Percentiles rank a stretch among this genome's conserved stretches.
phyloP scores from a whole-genome alignment of 2,329 filamentous ascomycete species.

The Botryotinia narcissicola region DNA sequence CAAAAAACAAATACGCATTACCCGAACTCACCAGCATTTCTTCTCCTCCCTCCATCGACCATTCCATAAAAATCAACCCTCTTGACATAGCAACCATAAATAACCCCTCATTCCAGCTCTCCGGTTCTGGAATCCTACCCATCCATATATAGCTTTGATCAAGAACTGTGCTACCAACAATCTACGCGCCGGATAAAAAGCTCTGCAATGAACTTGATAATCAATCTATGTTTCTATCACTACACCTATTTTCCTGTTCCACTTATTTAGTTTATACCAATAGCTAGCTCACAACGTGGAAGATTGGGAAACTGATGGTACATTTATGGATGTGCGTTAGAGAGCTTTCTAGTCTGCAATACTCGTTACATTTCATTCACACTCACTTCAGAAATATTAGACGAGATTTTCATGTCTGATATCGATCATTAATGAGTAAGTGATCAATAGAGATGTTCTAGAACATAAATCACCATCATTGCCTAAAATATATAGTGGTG shows the following conservation, averaged over 20 bases:
- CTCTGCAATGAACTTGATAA: background rate
- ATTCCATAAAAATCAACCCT: background rate
- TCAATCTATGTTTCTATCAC: background rate
- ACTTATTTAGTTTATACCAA: background rate
- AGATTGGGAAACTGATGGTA: background rate
- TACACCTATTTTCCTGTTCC: background rate
- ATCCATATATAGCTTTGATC: background rate
- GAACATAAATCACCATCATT: background rate
- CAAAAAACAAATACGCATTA: background rate
- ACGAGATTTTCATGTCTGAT: background rate
- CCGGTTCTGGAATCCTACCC: background rate
- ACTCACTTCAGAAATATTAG: background rate
- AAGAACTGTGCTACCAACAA: background rate
- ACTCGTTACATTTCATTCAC: background rate
- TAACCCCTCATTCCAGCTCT: background rate
- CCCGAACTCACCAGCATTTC: background rate
- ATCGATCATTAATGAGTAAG: no score
- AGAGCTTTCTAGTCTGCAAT: fast-evolving
- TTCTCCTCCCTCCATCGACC: background rate
- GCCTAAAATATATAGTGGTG: background rate
- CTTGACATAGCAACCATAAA: background rate
- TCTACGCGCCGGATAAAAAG: background rate
- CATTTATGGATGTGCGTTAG: background rate
- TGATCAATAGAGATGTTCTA: fast-evolving
- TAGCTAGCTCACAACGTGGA: background rate